Percentiles rank a stretch among this genome's conserved stretches.
Evolutionary conservation across 768 basidiomycete genomes (phyloP).

Genomic region (Rhizopogon vesiculosus): DNA sequence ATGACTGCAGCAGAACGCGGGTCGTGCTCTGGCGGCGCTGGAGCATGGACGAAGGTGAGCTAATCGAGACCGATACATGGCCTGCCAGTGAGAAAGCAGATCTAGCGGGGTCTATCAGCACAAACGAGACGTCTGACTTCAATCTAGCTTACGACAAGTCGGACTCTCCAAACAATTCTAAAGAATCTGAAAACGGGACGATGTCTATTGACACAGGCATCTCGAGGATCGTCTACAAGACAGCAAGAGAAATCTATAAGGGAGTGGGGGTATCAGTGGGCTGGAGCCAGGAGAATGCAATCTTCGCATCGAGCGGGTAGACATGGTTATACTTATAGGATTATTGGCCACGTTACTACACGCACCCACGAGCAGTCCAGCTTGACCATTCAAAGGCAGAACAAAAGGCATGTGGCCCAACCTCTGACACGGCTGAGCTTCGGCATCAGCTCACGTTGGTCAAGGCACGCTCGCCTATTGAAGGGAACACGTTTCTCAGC

Average conservation of each 20-base stretch:
- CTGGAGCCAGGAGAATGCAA: slow-evolving; percentile 6
- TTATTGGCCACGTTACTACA: slow-evolving; percentile 18
- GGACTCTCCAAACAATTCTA: slow-evolving; percentile 70
- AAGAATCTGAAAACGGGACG: slow-evolving; percentile 46
- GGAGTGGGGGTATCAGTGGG: slow-evolving; percentile 11
- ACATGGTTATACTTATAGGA: slow-evolving; percentile 19
- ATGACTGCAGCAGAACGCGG: slow-evolving; percentile 59
- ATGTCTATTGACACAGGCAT: slow-evolving; percentile 72
- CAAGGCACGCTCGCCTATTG: neutral
- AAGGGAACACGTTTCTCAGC: neutral
- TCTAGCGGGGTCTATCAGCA: slow-evolving; percentile 34
- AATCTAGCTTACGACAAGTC: slow-evolving; percentile 51
- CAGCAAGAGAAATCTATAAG: slow-evolving; percentile 9
- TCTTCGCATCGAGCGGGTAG: neutral
- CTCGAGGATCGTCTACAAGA: slow-evolving; percentile 10
- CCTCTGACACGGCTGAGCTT: slow-evolving; percentile 6
- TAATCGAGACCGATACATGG: slow-evolving; percentile 62
- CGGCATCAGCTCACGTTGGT: neutral
- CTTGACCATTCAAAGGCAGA: slow-evolving; percentile 11
- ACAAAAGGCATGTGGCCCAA: slow-evolving; percentile 23
- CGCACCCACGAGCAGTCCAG: slow-evolving; percentile 6
- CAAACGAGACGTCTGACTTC: slow-evolving; percentile 1
- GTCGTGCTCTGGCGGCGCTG: slow-evolving; percentile 42
- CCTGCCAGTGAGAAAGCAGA: slow-evolving; percentile 87
- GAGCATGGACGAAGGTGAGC: slow-evolving; percentile 53